A percentile compares a stretch with the other conserved stretches of the same genome.
Conservation (phyloP, 352 stramenopile species). For the Pythium phragmitis region DNA sequence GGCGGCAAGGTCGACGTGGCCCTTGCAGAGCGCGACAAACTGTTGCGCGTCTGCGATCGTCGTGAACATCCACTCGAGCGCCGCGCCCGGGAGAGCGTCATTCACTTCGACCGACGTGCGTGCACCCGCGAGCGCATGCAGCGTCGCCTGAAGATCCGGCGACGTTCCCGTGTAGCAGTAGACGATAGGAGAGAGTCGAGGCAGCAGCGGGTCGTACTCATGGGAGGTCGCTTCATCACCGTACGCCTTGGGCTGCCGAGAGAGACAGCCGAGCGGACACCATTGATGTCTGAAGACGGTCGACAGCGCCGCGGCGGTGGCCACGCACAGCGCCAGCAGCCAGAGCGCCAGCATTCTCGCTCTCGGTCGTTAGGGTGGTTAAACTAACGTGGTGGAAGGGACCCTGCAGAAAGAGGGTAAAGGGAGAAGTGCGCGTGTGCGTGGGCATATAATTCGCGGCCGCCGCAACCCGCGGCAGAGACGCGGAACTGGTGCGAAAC, state of each 20-base stretch:
- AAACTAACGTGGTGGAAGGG: neutral
- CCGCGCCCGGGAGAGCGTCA: slow-evolving; percentile 14
- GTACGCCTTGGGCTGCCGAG: slow-evolving; percentile 24
- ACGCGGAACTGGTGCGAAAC: neutral
- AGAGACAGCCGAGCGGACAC: slow-evolving; percentile 22
- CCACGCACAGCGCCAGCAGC: slow-evolving; percentile 10
- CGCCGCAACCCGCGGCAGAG: neutral
- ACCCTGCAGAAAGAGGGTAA: neutral
- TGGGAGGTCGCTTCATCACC: slow-evolving; percentile 6
- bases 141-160: slow-evolving; percentile 12
- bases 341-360: neutral
- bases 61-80: slow-evolving; percentile 29
- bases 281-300: neutral
- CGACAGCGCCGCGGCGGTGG: slow-evolving; percentile 5
- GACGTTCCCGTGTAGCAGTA: slow-evolving; percentile 15
- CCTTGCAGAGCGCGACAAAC: slow-evolving; percentile 56
- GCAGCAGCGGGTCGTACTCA: slow-evolving; percentile 18
- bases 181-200: slow-evolving; percentile 18
- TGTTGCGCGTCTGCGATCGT: slow-evolving; percentile 47
- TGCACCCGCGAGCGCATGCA: slow-evolving; percentile 13
- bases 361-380: neutral
- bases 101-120: slow-evolving; percentile 22
- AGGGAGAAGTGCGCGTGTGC: neutral
- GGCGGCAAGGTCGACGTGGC: slow-evolving; percentile 38
- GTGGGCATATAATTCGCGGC: neutral